Evolutionary conservation across 176 grass and related monocot species (phyloP).

Genomic region (Phoenix roebelenii): DNA sequence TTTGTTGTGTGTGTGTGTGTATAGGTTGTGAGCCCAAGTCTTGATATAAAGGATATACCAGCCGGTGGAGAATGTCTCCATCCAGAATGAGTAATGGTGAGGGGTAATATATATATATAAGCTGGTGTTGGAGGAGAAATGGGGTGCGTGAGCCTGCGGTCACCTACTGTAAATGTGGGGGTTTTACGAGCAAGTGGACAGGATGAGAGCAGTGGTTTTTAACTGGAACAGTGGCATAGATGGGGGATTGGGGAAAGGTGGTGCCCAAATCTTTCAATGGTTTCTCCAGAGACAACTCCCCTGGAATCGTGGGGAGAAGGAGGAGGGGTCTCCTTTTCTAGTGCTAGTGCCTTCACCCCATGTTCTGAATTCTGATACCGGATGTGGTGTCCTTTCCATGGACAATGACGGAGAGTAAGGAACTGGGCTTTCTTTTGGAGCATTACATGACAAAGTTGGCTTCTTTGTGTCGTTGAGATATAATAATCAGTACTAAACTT

Average conservation of each 20-base stretch:
- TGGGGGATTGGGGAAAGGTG: conserved; percentile 11
- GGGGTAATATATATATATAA: not conserved
- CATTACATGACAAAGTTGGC: too few species aligned
- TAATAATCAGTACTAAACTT: too few species aligned
- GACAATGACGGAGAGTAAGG: too few species aligned
- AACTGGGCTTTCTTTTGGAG: too few species aligned
- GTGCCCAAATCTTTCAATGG: conserved; percentile 16
- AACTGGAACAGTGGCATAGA: conserved; percentile 10
- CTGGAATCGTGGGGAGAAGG: conserved; percentile 3
- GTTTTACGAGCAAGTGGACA: conserved; percentile 20
- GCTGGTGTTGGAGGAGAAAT: not conserved
- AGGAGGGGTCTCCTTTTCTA: not conserved
- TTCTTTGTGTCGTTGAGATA: too few species aligned
- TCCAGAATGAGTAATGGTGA: not conserved
- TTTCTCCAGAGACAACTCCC: conserved; percentile 8
- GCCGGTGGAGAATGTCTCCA: conserved; percentile 29
- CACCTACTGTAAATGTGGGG: conserved; percentile 28
- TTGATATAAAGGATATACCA: conserved; percentile 17
- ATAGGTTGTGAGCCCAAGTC: conserved; percentile 5
- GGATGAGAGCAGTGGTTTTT: conserved; percentile 9
- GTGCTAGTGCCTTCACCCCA: not conserved
- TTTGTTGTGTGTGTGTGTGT: conserved; percentile 9
- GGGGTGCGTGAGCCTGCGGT: conserved; percentile 7
- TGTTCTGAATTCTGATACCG: too few species aligned
- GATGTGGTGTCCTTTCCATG: too few species aligned